Evolutionary conservation across 371 early-diverging fungal genomes (phyloP).

Genomic region (Mucor circinelloides): DNA sequence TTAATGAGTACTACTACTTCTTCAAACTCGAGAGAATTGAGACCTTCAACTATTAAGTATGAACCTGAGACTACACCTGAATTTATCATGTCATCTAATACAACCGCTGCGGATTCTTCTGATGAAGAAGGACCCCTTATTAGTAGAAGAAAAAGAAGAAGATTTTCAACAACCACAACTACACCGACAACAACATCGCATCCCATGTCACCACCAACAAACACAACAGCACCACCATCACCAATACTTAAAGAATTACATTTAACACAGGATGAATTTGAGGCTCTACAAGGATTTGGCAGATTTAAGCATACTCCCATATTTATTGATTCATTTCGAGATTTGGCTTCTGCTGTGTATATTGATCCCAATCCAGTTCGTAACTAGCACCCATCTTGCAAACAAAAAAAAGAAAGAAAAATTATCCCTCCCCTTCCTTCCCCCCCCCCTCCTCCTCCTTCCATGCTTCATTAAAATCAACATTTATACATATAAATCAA

Average conservation of each 20-base stretch:
- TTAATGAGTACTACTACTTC: background rate
- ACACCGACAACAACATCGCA: constrained; percentile 33
- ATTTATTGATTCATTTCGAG: constrained; percentile 39
- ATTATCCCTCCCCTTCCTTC: background rate
- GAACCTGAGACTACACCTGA: constrained; percentile 17
- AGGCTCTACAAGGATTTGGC: constrained; percentile 49
- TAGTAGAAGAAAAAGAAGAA: background rate
- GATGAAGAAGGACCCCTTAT: constrained; percentile 13
- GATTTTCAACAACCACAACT: constrained; percentile 18
- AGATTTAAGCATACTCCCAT: constrained; percentile 39
- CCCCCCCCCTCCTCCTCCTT: too few relatives aligned
- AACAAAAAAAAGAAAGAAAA: constrained; percentile 4
- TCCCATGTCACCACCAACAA: constrained; percentile 27
- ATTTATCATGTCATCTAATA: constrained; percentile 1
- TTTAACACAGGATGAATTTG: constrained; percentile 48
- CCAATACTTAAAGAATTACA: constrained; percentile 26
- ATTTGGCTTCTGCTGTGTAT: constrained; percentile 28
- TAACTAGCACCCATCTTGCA: background rate
- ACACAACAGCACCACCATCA: background rate
- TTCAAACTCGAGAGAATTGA: background rate
- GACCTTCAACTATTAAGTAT: constrained; percentile 1
- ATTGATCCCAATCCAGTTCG: constrained; percentile 31
- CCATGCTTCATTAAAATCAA: background rate
- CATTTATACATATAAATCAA: constrained; percentile 1
- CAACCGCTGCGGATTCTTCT: constrained; percentile 7